Base-by-base conservation (phyloP, 2,329 filamentous ascomycete species). In the Paecilomyces fulvus region DNA sequence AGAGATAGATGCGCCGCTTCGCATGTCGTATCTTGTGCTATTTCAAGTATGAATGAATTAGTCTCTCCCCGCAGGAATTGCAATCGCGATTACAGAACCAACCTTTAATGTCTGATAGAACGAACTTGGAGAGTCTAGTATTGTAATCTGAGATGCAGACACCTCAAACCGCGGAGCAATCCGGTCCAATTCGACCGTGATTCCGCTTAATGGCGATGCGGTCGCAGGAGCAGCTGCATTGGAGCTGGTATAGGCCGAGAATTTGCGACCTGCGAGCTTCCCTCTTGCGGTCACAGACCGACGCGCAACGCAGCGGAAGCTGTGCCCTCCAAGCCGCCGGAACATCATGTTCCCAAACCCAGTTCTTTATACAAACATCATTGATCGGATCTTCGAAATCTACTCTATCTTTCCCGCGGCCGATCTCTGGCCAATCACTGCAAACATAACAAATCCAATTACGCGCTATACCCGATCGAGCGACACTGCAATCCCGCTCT, bases 81-180 rank as follows among this genome's bases (percentile, higher is more conserved):
- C 37, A 17, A 50, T 60, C 55, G 30, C 56, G 49, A 20, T 17
- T 8, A 9, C 37, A 17, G 9, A 17, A 28, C 59, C 43, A 21
- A 91, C 90, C 84, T 96, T 96, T 58, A 99, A 77, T 7, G 87
- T 90, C 64, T 88, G 85, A 73, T 96, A 99, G 70, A 99, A 99
- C 54, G 92, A 89, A n/a, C 83, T 75, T 0, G 94, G 94, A 2
- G 88, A 87, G 64, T 85, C 82, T 11, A 99, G 73, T 20, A 99
- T 87, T 10, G 82, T 80, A 52, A 99, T 88, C 57, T 92, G 84
- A 4, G 89, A 89, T 1, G 90, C 89, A 25, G 85, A 78, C 25
- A 99, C 80, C 68, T 92, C 89, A 64, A 99, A 96, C 49, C 89
- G 87, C n/a, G 94, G 94, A 3, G 92, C 88, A 61, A 97, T 84